Evolutionary conservation across 352 stramenopile genomes (phyloP), one percentile per base, ranked within the genome.

Genomic region (Globisporangium cylindrosporum): DNA sequence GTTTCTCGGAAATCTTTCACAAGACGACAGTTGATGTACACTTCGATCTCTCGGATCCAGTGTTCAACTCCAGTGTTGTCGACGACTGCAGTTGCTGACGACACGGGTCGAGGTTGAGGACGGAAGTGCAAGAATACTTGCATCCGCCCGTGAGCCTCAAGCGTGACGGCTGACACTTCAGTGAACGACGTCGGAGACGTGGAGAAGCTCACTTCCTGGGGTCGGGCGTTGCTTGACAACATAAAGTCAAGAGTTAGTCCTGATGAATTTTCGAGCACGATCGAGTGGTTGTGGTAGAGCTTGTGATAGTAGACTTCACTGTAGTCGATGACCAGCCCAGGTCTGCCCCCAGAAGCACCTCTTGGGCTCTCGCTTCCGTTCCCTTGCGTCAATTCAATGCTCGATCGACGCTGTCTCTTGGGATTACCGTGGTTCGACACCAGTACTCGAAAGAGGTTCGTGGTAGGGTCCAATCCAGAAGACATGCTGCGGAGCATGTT

Each of bases 241-340:
- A 93, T 94, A 64, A 96, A 96, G 64, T 96, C 88, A 20, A 96
- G 78, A 43, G 76, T 88, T 68, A 96, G 69, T n/a, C 82, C 81
- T 25, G 86, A 94, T 25, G 86, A 89, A 56, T 96, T 96, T 64
- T 96, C 88, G 22, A 96, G 88, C 70, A 96, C 82, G 38, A 96
- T 92, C 36, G 88, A 96, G 76, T 96, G 88, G 59, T 96, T 96
- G 66, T 94, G 88, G 60, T 96, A 96, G 3, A 94, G 68, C 66
- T 96, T 94, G 81, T 94, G 79, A 62, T 94, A 96, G 67, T 93
- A 96, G 3, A 96, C 85, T 58, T 96, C 86, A 29, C 82, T 89
- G 73, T 90, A 94, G 66, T 96, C 88, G 38, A 96, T 90, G 55
- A 88, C 76, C 9, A 94, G 70, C 36, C 77, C 70, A 14, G 36